These are phyloP conservation scores for Viridothelium virens DNA, from an alignment of 495 filamentous ascomycete species.

Conservation along the genomic window DNA sequence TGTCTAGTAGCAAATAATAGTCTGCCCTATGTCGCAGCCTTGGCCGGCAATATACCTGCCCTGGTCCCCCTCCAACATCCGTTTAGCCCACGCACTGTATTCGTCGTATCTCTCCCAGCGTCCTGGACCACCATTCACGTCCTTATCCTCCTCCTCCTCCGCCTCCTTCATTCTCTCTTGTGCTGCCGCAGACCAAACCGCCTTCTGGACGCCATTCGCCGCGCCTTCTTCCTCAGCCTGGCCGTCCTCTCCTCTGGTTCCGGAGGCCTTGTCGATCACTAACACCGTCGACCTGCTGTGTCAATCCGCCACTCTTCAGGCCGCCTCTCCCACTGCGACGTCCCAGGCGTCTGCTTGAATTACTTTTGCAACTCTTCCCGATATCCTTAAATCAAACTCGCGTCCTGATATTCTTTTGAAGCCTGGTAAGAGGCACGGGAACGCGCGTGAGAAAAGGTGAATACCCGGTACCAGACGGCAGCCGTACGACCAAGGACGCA, in stretches of 20 bases:
- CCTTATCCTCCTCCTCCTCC: no score
- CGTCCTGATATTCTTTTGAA: background rate
- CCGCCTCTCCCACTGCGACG: background rate
- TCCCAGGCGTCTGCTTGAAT: background rate
- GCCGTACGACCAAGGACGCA: constrained; percentile 11
- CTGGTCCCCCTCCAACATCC: constrained; percentile 5
- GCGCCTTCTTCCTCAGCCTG: background rate
- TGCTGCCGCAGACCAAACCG: background rate
- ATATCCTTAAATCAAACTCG: background rate
- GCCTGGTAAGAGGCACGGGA: background rate
- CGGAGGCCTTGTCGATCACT: background rate
- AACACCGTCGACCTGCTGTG: background rate
- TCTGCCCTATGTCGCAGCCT: constrained; percentile 12
- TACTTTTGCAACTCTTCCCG: background rate
- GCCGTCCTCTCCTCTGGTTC: background rate
- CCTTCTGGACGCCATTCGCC: background rate
- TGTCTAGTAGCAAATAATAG: background rate
- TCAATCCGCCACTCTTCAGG: background rate
- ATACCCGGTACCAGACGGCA: background rate
- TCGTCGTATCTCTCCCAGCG: background rate
- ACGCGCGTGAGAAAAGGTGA: constrained; percentile 5
- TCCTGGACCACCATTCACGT: background rate
- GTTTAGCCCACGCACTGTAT: background rate
- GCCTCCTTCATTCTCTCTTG: background rate
- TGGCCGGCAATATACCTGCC: constrained; percentile 10